phyloP scores from a whole-genome alignment of 139 green algal genomes.

The Pseudopediastrum boryanum region DNA sequence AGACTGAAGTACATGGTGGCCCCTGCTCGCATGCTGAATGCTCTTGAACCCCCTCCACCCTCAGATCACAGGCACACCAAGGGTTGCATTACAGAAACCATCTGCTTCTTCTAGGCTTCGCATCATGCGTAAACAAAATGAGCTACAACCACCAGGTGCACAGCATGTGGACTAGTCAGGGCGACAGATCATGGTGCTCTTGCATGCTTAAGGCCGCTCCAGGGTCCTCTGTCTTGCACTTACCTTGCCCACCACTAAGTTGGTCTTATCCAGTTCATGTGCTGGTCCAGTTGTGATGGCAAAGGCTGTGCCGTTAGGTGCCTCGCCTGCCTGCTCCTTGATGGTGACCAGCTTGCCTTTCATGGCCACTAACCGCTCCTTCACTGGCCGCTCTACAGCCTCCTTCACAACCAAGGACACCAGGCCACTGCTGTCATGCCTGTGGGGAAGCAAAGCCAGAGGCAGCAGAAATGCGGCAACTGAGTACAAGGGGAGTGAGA shows the following conservation, averaged over 20 bases:
- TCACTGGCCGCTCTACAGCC: slow-evolving; percentile 31
- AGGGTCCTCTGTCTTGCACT: too few species aligned
- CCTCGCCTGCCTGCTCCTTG: slow-evolving; percentile 42
- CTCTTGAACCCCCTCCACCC: too few species aligned
- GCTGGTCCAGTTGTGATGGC: slow-evolving; percentile 41
- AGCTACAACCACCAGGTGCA: too few species aligned
- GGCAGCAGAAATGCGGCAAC: slow-evolving; percentile 20
- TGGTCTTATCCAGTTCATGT: slow-evolving; percentile 51
- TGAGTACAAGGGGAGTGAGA: neutral
- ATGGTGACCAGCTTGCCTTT: slow-evolving; percentile 55
- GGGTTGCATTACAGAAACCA: too few species aligned
- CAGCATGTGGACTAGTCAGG: too few species aligned
- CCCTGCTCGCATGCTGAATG: too few species aligned
- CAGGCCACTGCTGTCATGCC: slow-evolving; percentile 42
- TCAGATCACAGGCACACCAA: too few species aligned
- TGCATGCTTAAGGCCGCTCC: too few species aligned
- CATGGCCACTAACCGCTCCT: slow-evolving; percentile 47
- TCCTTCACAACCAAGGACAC: slow-evolving; percentile 47
- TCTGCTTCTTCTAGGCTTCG: too few species aligned
- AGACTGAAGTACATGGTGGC: too few species aligned
- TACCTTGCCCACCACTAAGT: slow-evolving; percentile 51
- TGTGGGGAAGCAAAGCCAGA: neutral
- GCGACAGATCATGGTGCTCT: too few species aligned
- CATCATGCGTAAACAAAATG: too few species aligned
- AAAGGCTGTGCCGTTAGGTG: slow-evolving; percentile 53